A percentile compares a stretch with the other conserved stretches of the same genome.
phyloP scores from a whole-genome alignment of 306 rosid genomes.

The Lupinus albus region DNA sequence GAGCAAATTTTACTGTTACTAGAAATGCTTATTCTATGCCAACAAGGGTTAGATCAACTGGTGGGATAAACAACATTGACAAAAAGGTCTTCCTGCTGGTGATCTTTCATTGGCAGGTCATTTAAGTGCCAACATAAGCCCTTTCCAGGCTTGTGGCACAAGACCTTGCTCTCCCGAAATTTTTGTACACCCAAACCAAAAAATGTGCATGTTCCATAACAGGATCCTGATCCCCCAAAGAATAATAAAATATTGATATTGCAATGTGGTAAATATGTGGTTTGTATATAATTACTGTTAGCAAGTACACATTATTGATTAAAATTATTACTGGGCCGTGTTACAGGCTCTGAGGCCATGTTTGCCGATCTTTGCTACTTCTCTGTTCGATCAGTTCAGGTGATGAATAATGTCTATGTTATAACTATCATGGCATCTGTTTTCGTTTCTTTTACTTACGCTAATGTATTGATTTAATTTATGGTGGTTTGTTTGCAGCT shows the following conservation, averaged over 20 bases:
- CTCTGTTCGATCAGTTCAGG: conserved; percentile 95
- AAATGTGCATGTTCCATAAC: conserved; percentile 1
- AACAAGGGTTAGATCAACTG: background rate
- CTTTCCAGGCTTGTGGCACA: conserved; percentile 6
- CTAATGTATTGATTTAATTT: conserved; percentile 36
- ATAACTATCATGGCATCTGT: conserved; percentile 28
- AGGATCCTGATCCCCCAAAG: background rate
- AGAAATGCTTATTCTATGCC: background rate
- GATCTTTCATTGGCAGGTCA: too few species aligned
- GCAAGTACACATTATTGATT: conserved; percentile 24
- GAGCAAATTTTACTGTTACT: conserved; percentile 7
- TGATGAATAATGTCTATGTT: conserved; percentile 46
- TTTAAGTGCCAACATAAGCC: background rate
- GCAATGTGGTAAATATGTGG: conserved; percentile 10
- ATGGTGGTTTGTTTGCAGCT: conserved; percentile 66
- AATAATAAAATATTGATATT: background rate
- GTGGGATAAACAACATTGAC: background rate
- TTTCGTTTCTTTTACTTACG: conserved; percentile 20
- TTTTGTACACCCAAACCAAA: conserved; percentile 8
- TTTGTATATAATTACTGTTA: conserved; percentile 4
- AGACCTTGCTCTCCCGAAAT: background rate
- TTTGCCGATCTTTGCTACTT: conserved; percentile 99
- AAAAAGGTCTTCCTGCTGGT: conserved; percentile 18
- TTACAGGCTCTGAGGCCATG: conserved; percentile 98
- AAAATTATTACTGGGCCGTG: conserved; percentile 36